phyloP scores from a whole-genome alignment of 176 grass and related monocot genomes.

The Zea luxurians region DNA sequence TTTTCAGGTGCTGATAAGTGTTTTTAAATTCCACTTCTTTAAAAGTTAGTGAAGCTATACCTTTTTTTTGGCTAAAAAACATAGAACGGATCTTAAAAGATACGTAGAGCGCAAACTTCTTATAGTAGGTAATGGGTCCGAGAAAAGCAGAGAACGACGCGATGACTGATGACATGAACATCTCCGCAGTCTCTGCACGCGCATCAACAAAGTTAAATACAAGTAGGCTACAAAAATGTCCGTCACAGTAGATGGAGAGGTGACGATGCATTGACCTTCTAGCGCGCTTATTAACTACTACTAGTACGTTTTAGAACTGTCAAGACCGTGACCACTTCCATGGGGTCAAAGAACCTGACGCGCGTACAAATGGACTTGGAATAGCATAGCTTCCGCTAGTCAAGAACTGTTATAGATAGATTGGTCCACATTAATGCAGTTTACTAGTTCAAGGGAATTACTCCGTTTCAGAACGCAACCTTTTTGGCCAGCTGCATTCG shows the following conservation, averaged over 20 bases:
- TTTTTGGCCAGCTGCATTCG: neutral
- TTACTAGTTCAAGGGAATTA: too few species aligned
- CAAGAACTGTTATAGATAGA: neutral
- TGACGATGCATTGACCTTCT: neutral
- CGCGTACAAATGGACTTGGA: neutral
- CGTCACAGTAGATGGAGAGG: neutral
- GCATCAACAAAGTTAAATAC: neutral
- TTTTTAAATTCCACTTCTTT: too few species aligned
- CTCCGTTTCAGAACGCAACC: too few species aligned
- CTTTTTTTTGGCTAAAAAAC: too few species aligned
- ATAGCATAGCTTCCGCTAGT: neutral
- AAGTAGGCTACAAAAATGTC: neutral
- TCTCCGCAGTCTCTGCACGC: too few species aligned
- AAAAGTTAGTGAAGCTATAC: too few species aligned
- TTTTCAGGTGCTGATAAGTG: too few species aligned
- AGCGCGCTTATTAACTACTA: neutral
- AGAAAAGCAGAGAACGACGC: too few species aligned
- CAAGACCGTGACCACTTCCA: neutral
- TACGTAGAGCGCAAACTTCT: too few species aligned
- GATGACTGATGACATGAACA: too few species aligned
- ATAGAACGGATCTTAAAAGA: too few species aligned
- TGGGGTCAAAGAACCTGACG: neutral
- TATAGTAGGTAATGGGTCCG: too few species aligned
- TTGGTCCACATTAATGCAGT: neutral
- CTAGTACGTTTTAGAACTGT: neutral